Conservation (phyloP, 1,284 basidiomycete genomes). For the Ganoderma leucocontextum region DNA sequence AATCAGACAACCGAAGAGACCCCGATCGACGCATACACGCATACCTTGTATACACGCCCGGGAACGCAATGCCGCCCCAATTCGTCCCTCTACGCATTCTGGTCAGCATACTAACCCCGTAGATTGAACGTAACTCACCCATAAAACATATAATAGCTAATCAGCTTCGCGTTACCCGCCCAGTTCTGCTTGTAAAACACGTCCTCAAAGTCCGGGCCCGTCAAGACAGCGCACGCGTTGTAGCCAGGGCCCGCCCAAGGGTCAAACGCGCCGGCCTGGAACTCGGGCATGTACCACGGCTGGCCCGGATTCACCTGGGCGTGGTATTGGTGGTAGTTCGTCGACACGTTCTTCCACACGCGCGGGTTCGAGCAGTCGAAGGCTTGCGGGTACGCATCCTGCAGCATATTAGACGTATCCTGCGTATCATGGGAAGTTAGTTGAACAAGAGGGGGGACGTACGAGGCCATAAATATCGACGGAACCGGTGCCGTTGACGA, state of each 20-base stretch:
- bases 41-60: constrained; percentile 61
- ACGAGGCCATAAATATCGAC: constrained; percentile 63
- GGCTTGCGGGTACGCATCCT: constrained; percentile 75
- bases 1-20: too few species aligned
- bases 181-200: constrained; percentile 82
- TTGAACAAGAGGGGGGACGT: constrained; percentile 19
- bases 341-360: constrained; percentile 63
- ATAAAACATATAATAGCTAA: constrained; percentile 83
- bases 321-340: constrained; percentile 68
- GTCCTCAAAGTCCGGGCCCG: constrained; percentile 74
- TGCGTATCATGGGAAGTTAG: too few species aligned
- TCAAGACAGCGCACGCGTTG: constrained; percentile 60
- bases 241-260: constrained; percentile 79
- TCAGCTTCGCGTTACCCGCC: constrained; percentile 79
- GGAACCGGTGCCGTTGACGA: constrained; percentile 72
- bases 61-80: constrained; percentile 80
- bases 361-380: constrained; percentile 78
- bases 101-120: not conserved
- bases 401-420: too few species aligned
- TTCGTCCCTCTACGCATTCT: constrained; percentile 67
- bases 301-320: constrained; percentile 62
- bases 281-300: constrained; percentile 70
- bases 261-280: constrained; percentile 69
- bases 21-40: not conserved
- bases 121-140: constrained; percentile 51